Evolutionary conservation across 495 filamentous ascomycete species (phyloP).

Genomic region (Haplographium delicatum): DNA sequence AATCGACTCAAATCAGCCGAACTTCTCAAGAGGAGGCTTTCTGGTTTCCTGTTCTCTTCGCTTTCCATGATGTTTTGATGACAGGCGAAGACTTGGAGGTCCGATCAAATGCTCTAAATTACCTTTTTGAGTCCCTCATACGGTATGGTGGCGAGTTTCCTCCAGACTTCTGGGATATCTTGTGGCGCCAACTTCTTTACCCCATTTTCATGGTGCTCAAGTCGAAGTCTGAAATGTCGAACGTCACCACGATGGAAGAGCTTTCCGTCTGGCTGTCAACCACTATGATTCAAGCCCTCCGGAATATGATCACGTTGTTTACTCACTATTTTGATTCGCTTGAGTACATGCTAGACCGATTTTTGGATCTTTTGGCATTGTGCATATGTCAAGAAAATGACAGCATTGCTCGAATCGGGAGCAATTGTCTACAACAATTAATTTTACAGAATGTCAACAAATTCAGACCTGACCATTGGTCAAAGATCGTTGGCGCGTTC

Average conservation of each 20-base stretch:
- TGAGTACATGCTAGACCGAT: slow-evolving; percentile 94
- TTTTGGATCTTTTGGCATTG: slow-evolving; percentile 84
- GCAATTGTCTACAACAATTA: slow-evolving; percentile 93
- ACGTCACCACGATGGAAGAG: slow-evolving; percentile 88
- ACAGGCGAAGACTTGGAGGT: slow-evolving; percentile 98
- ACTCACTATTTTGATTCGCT: slow-evolving; percentile 96
- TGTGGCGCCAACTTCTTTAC: slow-evolving; percentile 94
- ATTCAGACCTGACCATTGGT: slow-evolving; percentile 82
- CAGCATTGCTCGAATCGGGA: slow-evolving; percentile 95
- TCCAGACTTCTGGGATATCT: slow-evolving; percentile 93
- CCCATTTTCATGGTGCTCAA: slow-evolving; percentile 98
- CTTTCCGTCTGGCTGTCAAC: slow-evolving; percentile 98
- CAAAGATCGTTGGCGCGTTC: slow-evolving; percentile 88
- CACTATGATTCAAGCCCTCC: slow-evolving; percentile 97
- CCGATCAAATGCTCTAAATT: slow-evolving; percentile 86
- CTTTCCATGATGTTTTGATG: slow-evolving; percentile 98
- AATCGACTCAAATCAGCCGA: slow-evolving; percentile 28
- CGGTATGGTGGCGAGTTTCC: slow-evolving; percentile 89
- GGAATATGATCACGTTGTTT: slow-evolving; percentile 97
- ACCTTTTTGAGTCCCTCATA: slow-evolving; percentile 90
- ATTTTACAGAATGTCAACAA: slow-evolving; percentile 94
- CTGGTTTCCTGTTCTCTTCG: slow-evolving; percentile 97
- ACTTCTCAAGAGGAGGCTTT: slow-evolving; percentile 91
- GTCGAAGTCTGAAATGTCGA: slow-evolving; percentile 91
- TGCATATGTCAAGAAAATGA: slow-evolving; percentile 99